These are phyloP conservation scores for Aaosphaeria arxii DNA, from an alignment of 2,329 filamentous ascomycete species.

Conservation along the genomic window DNA sequence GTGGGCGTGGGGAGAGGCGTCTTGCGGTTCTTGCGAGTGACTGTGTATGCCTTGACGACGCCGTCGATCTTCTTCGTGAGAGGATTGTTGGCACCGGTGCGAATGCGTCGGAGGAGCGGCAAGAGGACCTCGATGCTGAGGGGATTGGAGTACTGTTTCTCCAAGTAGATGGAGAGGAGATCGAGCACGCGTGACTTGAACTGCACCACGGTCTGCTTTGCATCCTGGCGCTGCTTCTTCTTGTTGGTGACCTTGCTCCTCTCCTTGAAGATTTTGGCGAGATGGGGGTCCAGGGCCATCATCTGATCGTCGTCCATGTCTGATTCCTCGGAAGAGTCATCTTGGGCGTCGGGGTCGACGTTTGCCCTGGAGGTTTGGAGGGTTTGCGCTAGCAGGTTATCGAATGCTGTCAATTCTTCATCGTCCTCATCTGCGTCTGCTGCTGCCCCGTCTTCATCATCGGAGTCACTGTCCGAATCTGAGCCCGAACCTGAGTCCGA, in stretches of 20 bases:
- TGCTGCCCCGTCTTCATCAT: conserved; percentile 19
- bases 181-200: conserved; percentile 95
- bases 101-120: conserved; percentile 72
- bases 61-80: conserved; percentile 69
- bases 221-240: conserved; percentile 83
- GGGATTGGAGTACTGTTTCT: conserved; percentile 67
- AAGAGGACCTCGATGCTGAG: conserved; percentile 69
- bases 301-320: conserved; percentile 97
- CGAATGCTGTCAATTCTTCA: conserved; percentile 60
- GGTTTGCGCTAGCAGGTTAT: conserved; percentile 74
- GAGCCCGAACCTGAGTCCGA: conserved; percentile 15
- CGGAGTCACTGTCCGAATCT: conserved; percentile 6
- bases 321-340: conserved; percentile 59
- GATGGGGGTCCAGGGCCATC: conserved; percentile 80
- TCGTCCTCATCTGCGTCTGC: conserved; percentile 43
- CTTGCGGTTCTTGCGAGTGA: conserved; percentile 54
- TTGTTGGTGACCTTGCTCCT: conserved; percentile 63
- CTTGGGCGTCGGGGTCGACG: conserved; percentile 56
- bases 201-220: conserved; percentile 83
- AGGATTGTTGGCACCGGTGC: conserved; percentile 73
- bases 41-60: conserved; percentile 71
- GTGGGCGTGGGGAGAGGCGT: conserved; percentile 44
- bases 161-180: conserved; percentile 79
- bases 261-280: conserved; percentile 82
- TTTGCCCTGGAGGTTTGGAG: conserved; percentile 60